Base-by-base conservation (phyloP, 129 eudicot species). In the Oenanthe sinensis region DNA sequence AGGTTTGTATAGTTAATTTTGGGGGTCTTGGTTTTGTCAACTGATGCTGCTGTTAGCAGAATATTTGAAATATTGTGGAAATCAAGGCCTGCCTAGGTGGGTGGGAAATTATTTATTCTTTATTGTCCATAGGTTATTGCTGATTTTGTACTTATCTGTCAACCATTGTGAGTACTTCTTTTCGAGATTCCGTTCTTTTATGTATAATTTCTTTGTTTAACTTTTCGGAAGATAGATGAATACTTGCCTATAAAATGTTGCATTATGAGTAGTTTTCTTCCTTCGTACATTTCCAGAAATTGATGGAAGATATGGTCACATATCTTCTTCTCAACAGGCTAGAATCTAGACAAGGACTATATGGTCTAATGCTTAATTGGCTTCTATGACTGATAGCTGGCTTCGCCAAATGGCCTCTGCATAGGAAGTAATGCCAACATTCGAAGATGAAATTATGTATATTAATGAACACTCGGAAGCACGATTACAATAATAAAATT, bases 1-100 rank as follows among this genome's bases (percentile, higher is more conserved):
- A 36, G 79, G 54, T 75, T 11, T 86, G 89, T 86, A 86, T 78
- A 86, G 86, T 80, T 39, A 48, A 62, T 60, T 58, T 63, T 62
- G 49, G 84, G 62, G 84, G 45, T 75, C 78, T 79, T 74, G 43
- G 81, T 79, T 82, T 42, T 49, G 71, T 79, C 50, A 75, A 46
- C 75, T 76, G 68, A 52, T 77, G 68, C 60, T n/a, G 43, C 76
- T 8, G 19, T 77, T 60, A 71, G 42, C 44, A 39, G 72, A 62
- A 43, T 80, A 52, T 79, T 54, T 28, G 10, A 42, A 43, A 50
- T 4, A 55, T 30, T 39, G 17, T 43, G 52, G 26, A 49, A 36
- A 33, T 49, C 72, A 77, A 80, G 48, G 68, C 77, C 67, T 75
- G 69, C 86, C 67, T 72, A 48, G 82, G 73, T 36, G 55, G 71